A percentile compares a stretch with the other conserved stretches of the same genome.
These are phyloP conservation scores for Colletotrichum zoysiae DNA, from an alignment of 2,329 filamentous ascomycete genomes.

Conservation along the genomic window DNA sequence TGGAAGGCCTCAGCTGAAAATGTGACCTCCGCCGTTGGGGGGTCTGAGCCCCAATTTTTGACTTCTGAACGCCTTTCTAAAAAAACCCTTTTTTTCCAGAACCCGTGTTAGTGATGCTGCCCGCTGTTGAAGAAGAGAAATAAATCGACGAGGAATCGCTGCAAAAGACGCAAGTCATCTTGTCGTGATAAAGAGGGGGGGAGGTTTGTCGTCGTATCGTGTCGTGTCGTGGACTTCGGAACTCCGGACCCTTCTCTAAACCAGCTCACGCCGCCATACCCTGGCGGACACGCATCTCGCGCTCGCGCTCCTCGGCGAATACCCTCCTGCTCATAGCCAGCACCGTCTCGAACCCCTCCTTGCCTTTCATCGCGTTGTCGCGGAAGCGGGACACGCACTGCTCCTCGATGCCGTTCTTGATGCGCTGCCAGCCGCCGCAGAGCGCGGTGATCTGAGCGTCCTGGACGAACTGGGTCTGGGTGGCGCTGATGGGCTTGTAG, in stretches of 20 bases:
- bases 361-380: conserved; percentile 91
- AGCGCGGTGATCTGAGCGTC: conserved; percentile 93
- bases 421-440: conserved; percentile 96
- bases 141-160: conserved; percentile 31
- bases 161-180: conserved; percentile 13
- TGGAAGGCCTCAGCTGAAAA: background rate
- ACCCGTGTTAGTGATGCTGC: conserved; percentile 31
- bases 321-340: conserved; percentile 92
- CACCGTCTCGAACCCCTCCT: conserved; percentile 95
- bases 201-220: background rate
- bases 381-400: conserved; percentile 88
- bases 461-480: conserved; percentile 85
- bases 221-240: background rate
- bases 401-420: conserved; percentile 96
- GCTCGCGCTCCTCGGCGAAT: conserved; percentile 88
- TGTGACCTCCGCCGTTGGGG: background rate
- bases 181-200: background rate
- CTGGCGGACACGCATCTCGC: conserved; percentile 52
- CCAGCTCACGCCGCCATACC: conserved; percentile 29
- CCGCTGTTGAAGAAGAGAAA: conserved; percentile 20
- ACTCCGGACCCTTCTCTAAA: background rate
- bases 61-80: conserved; percentile 35
- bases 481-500: conserved; percentile 74
- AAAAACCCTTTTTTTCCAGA: conserved; percentile 21
- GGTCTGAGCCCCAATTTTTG: background rate